Base-by-base conservation (phyloP, 768 basidiomycete species). In the Boletus speciosus region DNA sequence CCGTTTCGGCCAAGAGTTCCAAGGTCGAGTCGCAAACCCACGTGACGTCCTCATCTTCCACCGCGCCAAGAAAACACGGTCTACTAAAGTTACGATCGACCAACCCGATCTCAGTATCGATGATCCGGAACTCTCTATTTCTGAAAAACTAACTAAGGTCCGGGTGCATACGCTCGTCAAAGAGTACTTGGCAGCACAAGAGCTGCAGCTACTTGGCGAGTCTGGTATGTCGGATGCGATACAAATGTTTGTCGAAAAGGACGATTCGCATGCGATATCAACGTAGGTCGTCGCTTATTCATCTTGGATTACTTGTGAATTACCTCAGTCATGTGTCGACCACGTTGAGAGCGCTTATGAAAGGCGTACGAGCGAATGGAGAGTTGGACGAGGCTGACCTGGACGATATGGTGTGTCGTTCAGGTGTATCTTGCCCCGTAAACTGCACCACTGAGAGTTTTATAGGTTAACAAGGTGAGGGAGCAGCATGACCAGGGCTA, bases 181-280 rank as follows among this genome's bases (percentile, higher is more conserved):
- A 67, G 92, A 98, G 71, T 98, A 96, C 69, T 73, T 99, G 44
- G 78, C 85, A 7, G 94, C 92, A 47, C 97, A 98, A 74, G 91
- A 95, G 68, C 73, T 98, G 64, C 93, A 97, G 74, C 73, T 98
- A 47, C 74, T 98, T 16, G 91, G 89, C 1, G 94, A 97, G 73
- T 78, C 79, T 39, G 93, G 88, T 25, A 90, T 99, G 88, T 87
- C 86, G 38, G 90, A 94, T 67, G 97, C 97, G 6, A 94, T 99
- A 49, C 86, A 91, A 75, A 80, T 86, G 71, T 98, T 90, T 72
- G 95, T 99, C 55, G 95, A 98, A 70, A 99, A 99, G 78, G 96
- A 98, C 65, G 94, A 97, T 69, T 85, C 83, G 29, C 90, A 94
- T 74, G 93, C 96, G 9, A 96, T 99, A 66, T 82, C 85, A 59